These are phyloP conservation scores for Parachlorella kessleri DNA, from an alignment of 139 green algal genomes.

Conservation along the genomic window DNA sequence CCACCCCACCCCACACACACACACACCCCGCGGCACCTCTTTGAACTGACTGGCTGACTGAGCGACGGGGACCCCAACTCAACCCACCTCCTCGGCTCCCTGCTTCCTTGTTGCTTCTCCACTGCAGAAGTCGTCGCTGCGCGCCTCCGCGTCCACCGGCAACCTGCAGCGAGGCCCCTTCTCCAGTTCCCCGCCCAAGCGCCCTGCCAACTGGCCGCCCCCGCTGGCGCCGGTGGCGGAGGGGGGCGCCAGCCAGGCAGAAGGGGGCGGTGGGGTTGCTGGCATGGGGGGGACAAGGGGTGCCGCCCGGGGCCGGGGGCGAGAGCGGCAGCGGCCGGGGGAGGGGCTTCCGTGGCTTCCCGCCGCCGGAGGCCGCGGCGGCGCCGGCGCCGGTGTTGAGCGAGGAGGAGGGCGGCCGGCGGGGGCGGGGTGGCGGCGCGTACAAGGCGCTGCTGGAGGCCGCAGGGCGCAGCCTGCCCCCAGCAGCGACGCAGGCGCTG, in stretches of 20 bases:
- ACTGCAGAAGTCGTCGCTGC: not conserved
- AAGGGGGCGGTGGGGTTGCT: not conserved
- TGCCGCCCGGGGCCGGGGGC: not conserved
- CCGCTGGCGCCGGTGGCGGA: not conserved
- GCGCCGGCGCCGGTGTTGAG: not conserved
- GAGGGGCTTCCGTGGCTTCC: not conserved
- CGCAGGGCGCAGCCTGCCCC: not conserved
- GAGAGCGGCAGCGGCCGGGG: not conserved
- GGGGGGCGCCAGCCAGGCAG: not conserved
- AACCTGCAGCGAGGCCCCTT: not conserved
- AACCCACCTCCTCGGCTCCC: too few relatives aligned
- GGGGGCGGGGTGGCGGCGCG: conserved; percentile 12
- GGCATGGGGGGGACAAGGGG: not conserved
- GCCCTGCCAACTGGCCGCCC: not conserved
- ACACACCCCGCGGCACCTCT: too few relatives aligned
- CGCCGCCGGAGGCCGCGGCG: not conserved
- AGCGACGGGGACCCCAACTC: too few relatives aligned
- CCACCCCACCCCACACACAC: too few relatives aligned
- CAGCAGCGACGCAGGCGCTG: conserved; percentile 13
- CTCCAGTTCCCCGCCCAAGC: not conserved
- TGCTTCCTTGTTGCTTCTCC: too few relatives aligned
- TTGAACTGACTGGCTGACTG: too few relatives aligned
- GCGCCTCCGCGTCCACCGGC: not conserved
- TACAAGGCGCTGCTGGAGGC: conserved; percentile 20
- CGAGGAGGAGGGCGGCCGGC: not conserved